phyloP scores from a whole-genome alignment of 78 protist genomes.

The Dictyostelium citrinum region DNA sequence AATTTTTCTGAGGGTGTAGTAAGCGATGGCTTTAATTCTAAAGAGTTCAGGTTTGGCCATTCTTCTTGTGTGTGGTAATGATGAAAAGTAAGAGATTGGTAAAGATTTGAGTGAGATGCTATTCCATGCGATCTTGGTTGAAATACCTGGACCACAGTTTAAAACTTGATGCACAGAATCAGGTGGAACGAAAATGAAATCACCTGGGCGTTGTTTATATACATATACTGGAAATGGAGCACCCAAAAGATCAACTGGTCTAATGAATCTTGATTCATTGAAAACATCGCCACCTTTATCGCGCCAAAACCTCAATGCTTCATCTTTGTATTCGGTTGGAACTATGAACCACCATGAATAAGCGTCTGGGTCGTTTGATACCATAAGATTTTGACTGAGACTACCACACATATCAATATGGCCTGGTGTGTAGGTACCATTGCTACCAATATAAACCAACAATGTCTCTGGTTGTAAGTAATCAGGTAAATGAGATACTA shows the following conservation, averaged over 20 bases:
- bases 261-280: conserved; percentile 27
- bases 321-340: not conserved
- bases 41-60: conserved; percentile 16
- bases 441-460: conserved; percentile 56
- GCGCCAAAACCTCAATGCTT: conserved; percentile 49
- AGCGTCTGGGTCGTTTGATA: not conserved
- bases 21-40: conserved; percentile 37
- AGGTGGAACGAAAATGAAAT: conserved; percentile 69
- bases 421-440: conserved; percentile 78
- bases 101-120: not conserved
- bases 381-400: conserved; percentile 69
- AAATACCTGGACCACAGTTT: conserved; percentile 34
- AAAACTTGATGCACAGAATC: conserved; percentile 63
- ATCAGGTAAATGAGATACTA: conserved; percentile 46
- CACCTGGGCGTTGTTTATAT: conserved; percentile 47
- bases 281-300: conserved; percentile 56
- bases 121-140: conserved; percentile 55
- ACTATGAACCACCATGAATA: conserved; percentile 60
- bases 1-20: conserved; percentile 5
- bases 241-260: not conserved
- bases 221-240: conserved; percentile 67
- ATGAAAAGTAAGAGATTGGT: conserved; percentile 38
- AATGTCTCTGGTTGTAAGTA: conserved; percentile 36
- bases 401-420: conserved; percentile 65
- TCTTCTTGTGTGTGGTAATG: conserved; percentile 1